Evolutionary conservation across 495 filamentous ascomycete genomes (phyloP), one percentile per base, ranked within the genome.

Genomic region (Penicillium goetzii): DNA sequence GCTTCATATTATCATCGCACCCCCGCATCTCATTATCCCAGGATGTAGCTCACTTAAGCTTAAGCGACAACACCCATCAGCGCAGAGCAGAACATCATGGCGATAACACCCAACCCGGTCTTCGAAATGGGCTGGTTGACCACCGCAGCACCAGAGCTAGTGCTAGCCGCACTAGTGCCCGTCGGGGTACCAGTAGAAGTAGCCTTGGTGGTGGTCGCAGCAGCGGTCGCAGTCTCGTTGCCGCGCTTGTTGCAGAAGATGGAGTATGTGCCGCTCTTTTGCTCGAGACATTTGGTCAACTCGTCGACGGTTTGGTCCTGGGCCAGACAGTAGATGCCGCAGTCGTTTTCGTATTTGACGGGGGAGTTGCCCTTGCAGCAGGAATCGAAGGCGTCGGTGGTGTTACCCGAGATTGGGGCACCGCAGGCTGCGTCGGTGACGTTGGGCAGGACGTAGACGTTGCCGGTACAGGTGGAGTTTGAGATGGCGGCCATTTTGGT

Each of bases 311-410:
- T 73, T 58, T 85, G 81, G 14, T 69, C 79, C 45, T 75, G 72
- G 3, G 81, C 81, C 12, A 81, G 78, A 62, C 83, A 85, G 76
- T 83, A 85, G 52, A 81, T 65, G 26, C 74, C 77, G 72, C 83
- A 85, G 66, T 73, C 75, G 72, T 76, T 66, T 52, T 78, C 70
- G 74, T 81, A 83, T 19, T 75, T 73, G 15, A 72, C 56, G 33
- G 81, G 72, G n/a, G 68, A 63, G 25, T 81, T 76, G 19, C 69
- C 40, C 26, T 69, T 70, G 71, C 83, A 85, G 78, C 83, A 85
- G 17, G 71, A 65, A 40, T 70, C 54, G 71, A 85, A 75, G 49
- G 78, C 72, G 34, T 72, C 61, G 50, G 77, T 68, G 69, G 77
- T 68, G 59, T 80, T 81, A 28, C 72, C 75, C 43, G 65, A 61